A percentile compares a stretch with the other conserved stretches of the same genome.
Conservation (phyloP, 2,329 filamentous ascomycete species). For the Microcyclospora pomicola region DNA sequence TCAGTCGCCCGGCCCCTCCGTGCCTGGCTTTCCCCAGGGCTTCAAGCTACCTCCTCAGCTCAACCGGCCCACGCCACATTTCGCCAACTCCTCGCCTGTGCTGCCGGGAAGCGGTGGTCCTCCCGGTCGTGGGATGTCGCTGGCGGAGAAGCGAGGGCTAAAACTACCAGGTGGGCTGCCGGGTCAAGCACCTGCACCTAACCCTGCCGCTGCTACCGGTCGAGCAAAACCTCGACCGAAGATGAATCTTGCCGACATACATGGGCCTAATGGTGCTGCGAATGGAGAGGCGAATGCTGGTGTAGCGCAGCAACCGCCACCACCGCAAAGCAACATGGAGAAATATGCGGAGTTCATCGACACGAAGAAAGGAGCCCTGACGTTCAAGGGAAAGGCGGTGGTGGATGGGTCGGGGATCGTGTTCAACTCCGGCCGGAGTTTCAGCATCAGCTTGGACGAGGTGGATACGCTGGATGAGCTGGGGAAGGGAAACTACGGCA, state of each 20-base stretch:
- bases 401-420: slow-evolving; percentile 83
- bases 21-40: slow-evolving; percentile 28
- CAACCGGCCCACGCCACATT: slow-evolving; percentile 25
- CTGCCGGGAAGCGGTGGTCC: slow-evolving; percentile 31
- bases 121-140: slow-evolving; percentile 33
- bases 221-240: slow-evolving; percentile 23
- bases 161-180: slow-evolving; percentile 45
- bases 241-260: slow-evolving; percentile 32
- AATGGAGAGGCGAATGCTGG: slow-evolving; percentile 20
- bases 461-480: slow-evolving; percentile 86
- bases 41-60: slow-evolving; percentile 30
- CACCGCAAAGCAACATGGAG: slow-evolving; percentile 34
- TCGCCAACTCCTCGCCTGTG: slow-evolving; percentile 36
- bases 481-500: slow-evolving; percentile 96
- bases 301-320: slow-evolving; percentile 15
- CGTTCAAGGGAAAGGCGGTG: slow-evolving; percentile 82
- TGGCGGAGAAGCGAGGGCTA: slow-evolving; percentile 55
- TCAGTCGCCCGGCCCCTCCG: slow-evolving; percentile 10
- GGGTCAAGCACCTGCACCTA: slow-evolving; percentile 29
- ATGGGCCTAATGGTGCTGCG: slow-evolving; percentile 14
- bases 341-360: slow-evolving; percentile 76
- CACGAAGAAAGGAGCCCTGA: slow-evolving; percentile 77
- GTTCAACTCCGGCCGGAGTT: slow-evolving; percentile 77
- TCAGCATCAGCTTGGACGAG: slow-evolving; percentile 90
- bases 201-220: slow-evolving; percentile 22